Base-by-base conservation (phyloP, 352 stramenopile species). In the Pilasporangium apinafurcum region DNA sequence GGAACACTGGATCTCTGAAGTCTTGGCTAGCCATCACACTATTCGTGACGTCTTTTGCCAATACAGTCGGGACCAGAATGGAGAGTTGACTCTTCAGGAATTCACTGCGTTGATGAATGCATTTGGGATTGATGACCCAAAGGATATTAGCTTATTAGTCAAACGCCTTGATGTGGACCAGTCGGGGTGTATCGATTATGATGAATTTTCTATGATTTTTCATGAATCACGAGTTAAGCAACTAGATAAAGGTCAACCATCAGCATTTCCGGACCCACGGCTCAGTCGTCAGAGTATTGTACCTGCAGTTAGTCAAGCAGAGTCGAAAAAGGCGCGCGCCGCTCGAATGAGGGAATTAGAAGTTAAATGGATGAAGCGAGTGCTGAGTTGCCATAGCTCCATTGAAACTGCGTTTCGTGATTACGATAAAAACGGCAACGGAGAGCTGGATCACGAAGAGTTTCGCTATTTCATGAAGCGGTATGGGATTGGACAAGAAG, bases 401-500 rank as follows among this genome's bases (percentile, higher is more conserved):
- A 73, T 85, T 16, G 69, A 85, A 25, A 48, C 61, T 0, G 75
- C 75, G 1, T 87, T 87, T 48, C 62, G 53, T 18, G 71, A 87
- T 44, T 87, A 87, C 31, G 76, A 86, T 24, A 37, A 55, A 7
- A 65, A 85, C 35, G 60, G 54, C 8, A 85, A 60, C 14, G 63
- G 61, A 2, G 51, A 59, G 29, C 42, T 88, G 1, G 73, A 88
- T 37, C 56, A 82, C 46, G 55, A 83, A 5, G 73, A 83, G 48
- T 88, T 88, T 28, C 26, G 43, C 5, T 53, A 66, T 33, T 77
- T 80, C 50, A 85, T 88, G 76, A 86, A 78, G 44, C 66, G 73
- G 10, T 86, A 86, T 37, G 76, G 76, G 1, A 86, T 88, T 34
- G 55, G 58, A 3, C 66, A 59, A 9, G 56, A 72, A 8, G 57